Base-by-base conservation (phyloP, 345 rosid species). In the Hypericum perforatum region DNA sequence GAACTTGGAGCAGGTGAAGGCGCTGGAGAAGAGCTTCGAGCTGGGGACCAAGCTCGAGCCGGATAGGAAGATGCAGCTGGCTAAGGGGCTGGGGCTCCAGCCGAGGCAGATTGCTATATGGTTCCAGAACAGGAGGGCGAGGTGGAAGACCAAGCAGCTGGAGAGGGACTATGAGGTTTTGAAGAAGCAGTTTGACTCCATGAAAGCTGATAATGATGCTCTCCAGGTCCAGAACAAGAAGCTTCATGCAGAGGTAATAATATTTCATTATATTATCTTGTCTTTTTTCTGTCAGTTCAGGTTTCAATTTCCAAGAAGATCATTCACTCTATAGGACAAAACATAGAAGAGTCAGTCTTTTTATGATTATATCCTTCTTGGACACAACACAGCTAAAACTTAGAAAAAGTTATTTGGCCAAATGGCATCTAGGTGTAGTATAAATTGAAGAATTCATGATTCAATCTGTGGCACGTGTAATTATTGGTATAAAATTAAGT, bases 111-210 rank as follows among this genome's bases (percentile, higher is more conserved):
- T 69, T 7, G 68, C 73, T 49, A 69, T 69, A 8, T 69, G 73
- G 73, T 69, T 69, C 52, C 73, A 69, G 40, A 69, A 69, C 52
- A 59, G 73, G 56, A 54, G 73, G 37, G 73, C 73, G 39, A 43
- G 73, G 52, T 69, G 68, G 65, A 69, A 69, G 69, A 69, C 73
- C 13, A 69, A 69, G 61, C 73, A 69, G 40, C 16, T 69, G 45
- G 73, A 69, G 73, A 63, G 56, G 55, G 73, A 69, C 52, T 69
- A 63, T 41, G 68, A 59, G 15, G 62, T 59, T 10, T 59, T 69
- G 55, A 69, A 63, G 69, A 69, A 69, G 51, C 69, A 69, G 16
- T 69, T 69, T 59, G 65, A 69, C 16, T 53, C 65, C 0, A 53
- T 69, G 13, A 69, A 69, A 54, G 54, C 68, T 55, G 68, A 69